These are phyloP conservation scores for Trypanosoma melophagium DNA, from an alignment of 208 protist genomes.

Conservation along the genomic window DNA sequence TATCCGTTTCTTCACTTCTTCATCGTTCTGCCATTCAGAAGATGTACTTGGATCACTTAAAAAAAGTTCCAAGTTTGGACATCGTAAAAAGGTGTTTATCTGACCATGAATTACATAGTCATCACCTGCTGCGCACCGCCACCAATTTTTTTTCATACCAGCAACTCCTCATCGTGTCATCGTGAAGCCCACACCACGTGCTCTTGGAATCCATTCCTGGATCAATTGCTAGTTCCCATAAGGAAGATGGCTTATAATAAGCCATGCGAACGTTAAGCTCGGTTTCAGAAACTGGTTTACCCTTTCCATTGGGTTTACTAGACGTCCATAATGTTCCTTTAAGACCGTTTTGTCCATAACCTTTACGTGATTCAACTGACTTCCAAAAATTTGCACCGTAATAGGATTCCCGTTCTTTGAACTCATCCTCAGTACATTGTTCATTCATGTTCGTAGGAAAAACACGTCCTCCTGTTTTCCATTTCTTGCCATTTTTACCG, in stretches of 20 bases:
- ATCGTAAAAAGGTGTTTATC: not conserved
- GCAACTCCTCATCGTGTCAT: slow-evolving; percentile 12
- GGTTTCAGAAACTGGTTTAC: slow-evolving; percentile 20
- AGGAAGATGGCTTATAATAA: slow-evolving; percentile 16
- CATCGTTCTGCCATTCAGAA: slow-evolving; percentile 16
- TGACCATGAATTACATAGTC: slow-evolving; percentile 24
- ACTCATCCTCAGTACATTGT: slow-evolving; percentile 23
- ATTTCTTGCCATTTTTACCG: slow-evolving; percentile 29
- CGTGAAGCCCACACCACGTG: slow-evolving; percentile 24
- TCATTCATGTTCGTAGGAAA: slow-evolving; percentile 22
- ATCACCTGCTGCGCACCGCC: slow-evolving; percentile 26
- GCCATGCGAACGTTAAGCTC: slow-evolving; percentile 22
- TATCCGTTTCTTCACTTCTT: slow-evolving; percentile 20
- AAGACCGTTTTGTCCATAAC: slow-evolving; percentile 28
- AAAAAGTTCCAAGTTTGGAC: slow-evolving; percentile 4
- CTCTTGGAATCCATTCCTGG: slow-evolving; percentile 18
- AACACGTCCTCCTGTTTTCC: slow-evolving; percentile 17
- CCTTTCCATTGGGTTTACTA: slow-evolving; percentile 22
- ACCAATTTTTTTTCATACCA: slow-evolving; percentile 36
- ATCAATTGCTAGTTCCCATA: slow-evolving; percentile 26
- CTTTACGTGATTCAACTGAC: slow-evolving; percentile 25
- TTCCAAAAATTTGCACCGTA: slow-evolving; percentile 37
- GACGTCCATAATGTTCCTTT: slow-evolving; percentile 34
- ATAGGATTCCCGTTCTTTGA: slow-evolving; percentile 24
- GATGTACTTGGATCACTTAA: not conserved